Evolutionary conservation across 176 grass and related monocot species (phyloP).

Genomic region (Triticum urartu): DNA sequence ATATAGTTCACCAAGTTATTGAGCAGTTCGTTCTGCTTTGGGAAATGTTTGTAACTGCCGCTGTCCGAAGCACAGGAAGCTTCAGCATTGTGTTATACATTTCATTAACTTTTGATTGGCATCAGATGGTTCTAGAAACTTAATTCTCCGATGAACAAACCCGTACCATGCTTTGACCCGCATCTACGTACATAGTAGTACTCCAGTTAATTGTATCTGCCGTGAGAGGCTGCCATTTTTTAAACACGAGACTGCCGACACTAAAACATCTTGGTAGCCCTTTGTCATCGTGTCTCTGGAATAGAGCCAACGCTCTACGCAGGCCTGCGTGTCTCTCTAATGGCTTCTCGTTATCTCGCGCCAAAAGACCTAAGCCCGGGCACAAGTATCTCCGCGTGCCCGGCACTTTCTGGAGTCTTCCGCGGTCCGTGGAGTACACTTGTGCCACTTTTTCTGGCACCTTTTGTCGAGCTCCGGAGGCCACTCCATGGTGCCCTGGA

Average conservation of each 20-base stretch:
- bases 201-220: too few relatives aligned
- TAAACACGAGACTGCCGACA: too few relatives aligned
- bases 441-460: neutral
- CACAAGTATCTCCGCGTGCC: neutral
- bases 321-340: neutral
- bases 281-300: too few relatives aligned
- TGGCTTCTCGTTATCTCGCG: neutral
- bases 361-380: neutral
- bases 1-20: slow-evolving; percentile 33
- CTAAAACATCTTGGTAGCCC: too few relatives aligned
- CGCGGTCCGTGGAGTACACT: neutral
- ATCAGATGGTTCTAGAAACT: neutral
- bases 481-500: neutral
- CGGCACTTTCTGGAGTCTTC: neutral
- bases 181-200: too few relatives aligned
- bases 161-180: too few relatives aligned
- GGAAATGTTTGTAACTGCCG: neutral
- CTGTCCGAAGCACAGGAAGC: neutral
- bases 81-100: neutral
- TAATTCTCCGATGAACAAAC: too few relatives aligned
- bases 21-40: neutral
- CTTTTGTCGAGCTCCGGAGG: neutral
- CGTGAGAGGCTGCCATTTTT: too few relatives aligned
- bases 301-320: too few relatives aligned
- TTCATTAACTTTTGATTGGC: neutral